A percentile compares a stretch with the other conserved stretches of the same genome.
Conservation (phyloP, 2,329 filamentous ascomycete genomes). For the Curvularia verruculosa region DNA sequence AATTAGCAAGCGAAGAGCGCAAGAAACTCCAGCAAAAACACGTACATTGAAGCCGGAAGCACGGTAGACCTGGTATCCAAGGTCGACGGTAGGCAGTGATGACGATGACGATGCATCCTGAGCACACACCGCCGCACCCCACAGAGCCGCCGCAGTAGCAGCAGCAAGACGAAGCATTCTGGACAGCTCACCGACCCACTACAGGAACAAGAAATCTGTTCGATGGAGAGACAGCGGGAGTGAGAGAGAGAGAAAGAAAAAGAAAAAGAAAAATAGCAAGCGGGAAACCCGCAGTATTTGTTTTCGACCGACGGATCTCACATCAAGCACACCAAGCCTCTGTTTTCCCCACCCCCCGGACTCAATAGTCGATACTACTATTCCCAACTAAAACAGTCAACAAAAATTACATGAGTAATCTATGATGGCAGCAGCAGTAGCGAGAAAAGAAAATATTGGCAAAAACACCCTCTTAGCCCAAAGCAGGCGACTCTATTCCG, state of each 20-base stretch:
- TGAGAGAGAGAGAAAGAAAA: too few species aligned
- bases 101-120: conserved; percentile 29
- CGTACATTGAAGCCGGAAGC: conserved; percentile 55
- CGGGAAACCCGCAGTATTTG: not conserved
- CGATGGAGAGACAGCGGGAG: too few species aligned
- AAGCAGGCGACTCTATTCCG: too few species aligned
- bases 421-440: too few species aligned
- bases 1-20: conserved; percentile 9
- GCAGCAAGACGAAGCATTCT: conserved; percentile 32
- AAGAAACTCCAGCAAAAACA: conserved; percentile 6
- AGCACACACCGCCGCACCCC: conserved; percentile 31
- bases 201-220: too few species aligned
- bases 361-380: too few species aligned
- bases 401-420: too few species aligned
- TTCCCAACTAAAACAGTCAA: too few species aligned
- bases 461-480: too few species aligned
- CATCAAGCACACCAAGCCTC: too few species aligned
- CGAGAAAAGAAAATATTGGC: too few species aligned
- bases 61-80: conserved; percentile 61
- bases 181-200: not conserved
- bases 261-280: not conserved
- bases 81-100: conserved; percentile 55
- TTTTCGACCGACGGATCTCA: not conserved
- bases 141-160: conserved; percentile 22
- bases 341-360: too few species aligned